These are phyloP conservation scores for Chiua virens DNA, from an alignment of 768 basidiomycete genomes.

Conservation along the genomic window DNA sequence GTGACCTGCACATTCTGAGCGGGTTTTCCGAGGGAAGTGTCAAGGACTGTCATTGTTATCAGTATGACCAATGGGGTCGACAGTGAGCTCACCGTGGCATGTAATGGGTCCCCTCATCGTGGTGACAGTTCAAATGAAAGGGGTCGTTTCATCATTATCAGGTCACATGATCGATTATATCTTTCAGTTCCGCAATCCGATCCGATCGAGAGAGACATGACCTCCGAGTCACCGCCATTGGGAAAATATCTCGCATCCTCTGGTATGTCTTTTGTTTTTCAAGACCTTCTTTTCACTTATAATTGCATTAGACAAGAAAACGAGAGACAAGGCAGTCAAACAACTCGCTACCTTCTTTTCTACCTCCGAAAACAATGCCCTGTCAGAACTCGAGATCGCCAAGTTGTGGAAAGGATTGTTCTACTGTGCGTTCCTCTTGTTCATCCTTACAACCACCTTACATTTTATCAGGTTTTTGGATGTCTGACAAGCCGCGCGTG, in stretches of 20 bases:
- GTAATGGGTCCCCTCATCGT: conserved; percentile 78
- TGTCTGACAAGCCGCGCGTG: conserved; percentile 97
- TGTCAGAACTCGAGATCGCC: conserved; percentile 76
- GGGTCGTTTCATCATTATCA: not conserved
- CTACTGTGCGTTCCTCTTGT: conserved; percentile 63
- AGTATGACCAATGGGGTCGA: not conserved
- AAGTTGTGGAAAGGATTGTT: conserved; percentile 98
- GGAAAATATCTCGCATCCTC: conserved; percentile 93
- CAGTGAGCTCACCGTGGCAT: conserved; percentile 67
- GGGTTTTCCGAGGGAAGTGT: conserved; percentile 81
- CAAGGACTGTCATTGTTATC: conserved; percentile 60
- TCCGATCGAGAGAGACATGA: conserved; percentile 31
- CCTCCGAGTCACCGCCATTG: conserved; percentile 57
- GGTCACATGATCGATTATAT: conserved; percentile 7
- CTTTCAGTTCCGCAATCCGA: conserved; percentile 15
- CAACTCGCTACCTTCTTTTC: conserved; percentile 80
- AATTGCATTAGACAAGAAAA: conserved; percentile 70
- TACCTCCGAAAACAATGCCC: conserved; percentile 50
- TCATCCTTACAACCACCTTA: not conserved
- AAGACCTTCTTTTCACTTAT: not conserved
- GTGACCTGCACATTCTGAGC: conserved; percentile 66
- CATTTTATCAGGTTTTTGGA: conserved; percentile 82
- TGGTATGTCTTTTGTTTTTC: conserved; percentile 54
- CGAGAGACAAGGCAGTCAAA: conserved; percentile 88
- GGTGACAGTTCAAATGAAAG: too few species aligned